Percentiles rank a stretch among this genome's conserved stretches.
phyloP scores from a whole-genome alignment of 1,139 yeast genomes.

The Saccharomycopsis phalli region DNA sequence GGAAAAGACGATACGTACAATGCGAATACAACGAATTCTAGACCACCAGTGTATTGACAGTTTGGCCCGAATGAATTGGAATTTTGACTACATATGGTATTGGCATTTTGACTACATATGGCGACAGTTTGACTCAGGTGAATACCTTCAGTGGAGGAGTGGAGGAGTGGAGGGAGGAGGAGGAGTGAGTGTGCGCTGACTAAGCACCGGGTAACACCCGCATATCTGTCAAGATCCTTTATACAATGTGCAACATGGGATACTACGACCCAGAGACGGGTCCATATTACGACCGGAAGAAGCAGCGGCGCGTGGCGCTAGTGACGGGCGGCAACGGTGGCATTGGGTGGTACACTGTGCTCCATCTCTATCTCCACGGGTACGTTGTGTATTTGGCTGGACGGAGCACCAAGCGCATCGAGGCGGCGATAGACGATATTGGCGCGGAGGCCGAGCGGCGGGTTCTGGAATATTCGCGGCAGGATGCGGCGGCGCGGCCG shows the following conservation, averaged over 20 bases:
- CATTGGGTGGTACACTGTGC: constrained; percentile 66
- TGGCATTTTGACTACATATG: too few species aligned
- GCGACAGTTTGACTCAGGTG: too few species aligned
- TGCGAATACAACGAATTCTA: too few species aligned
- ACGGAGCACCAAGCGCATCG: constrained; percentile 47
- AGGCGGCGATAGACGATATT: constrained; percentile 47
- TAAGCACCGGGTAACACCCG: too few species aligned
- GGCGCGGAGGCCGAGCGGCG: constrained; percentile 38
- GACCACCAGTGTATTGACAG: too few species aligned
- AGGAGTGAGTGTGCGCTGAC: too few species aligned
- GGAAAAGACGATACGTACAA: too few species aligned
- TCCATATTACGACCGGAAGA: constrained; percentile 10
- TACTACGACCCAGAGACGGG: constrained; percentile 9
- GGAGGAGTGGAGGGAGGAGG: too few species aligned
- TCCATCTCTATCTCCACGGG: constrained; percentile 75
- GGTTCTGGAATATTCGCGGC: not conserved
- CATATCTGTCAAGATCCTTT: not conserved
- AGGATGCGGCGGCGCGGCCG: not conserved
- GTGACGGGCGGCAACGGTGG: constrained; percentile 43
- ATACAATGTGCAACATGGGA: too few species aligned
- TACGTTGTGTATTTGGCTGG: constrained; percentile 68
- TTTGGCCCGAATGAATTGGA: too few species aligned
- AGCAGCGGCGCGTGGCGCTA: constrained; percentile 13
- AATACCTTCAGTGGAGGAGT: too few species aligned
- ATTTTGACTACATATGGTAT: too few species aligned